Evolutionary conservation across 1,284 basidiomycete genomes (phyloP).

Genomic region (Neonothopanus nambi): DNA sequence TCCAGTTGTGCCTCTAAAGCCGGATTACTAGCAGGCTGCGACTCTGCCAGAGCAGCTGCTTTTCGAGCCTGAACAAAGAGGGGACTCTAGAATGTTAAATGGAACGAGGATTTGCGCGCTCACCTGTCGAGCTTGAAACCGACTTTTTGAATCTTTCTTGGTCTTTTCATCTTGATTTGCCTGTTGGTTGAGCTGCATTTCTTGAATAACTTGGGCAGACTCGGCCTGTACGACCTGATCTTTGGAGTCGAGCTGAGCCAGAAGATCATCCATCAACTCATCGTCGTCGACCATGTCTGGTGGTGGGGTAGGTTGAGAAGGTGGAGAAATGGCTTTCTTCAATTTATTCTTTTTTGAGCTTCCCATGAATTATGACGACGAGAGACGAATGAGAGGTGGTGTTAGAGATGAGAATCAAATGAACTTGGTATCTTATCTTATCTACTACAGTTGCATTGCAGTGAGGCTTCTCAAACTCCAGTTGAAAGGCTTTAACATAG

Average conservation of each 20-base stretch:
- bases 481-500: too few species aligned
- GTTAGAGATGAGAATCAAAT: too few species aligned
- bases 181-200: slow-evolving; percentile 44
- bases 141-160: slow-evolving; percentile 63
- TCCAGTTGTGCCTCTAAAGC: slow-evolving; percentile 66
- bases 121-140: slow-evolving; percentile 82
- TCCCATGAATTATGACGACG: slow-evolving; percentile 15
- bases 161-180: slow-evolving; percentile 36
- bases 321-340: slow-evolving; percentile 42
- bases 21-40: slow-evolving; percentile 58
- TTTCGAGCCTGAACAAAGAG: slow-evolving; percentile 64
- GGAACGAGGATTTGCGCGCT: slow-evolving; percentile 22
- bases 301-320: slow-evolving; percentile 30
- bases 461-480: too few species aligned
- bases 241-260: slow-evolving; percentile 69
- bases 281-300: slow-evolving; percentile 43
- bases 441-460: too few species aligned
- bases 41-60: slow-evolving; percentile 66
- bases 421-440: too few species aligned
- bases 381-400: background rate
- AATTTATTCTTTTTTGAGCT: slow-evolving; percentile 45
- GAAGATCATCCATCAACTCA: slow-evolving; percentile 67
- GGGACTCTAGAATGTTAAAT: slow-evolving; percentile 10
- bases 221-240: slow-evolving; percentile 51
- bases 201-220: slow-evolving; percentile 49